These are phyloP conservation scores for Calonectria crousiana DNA, from an alignment of 2,329 filamentous ascomycete species.

Conservation along the genomic window DNA sequence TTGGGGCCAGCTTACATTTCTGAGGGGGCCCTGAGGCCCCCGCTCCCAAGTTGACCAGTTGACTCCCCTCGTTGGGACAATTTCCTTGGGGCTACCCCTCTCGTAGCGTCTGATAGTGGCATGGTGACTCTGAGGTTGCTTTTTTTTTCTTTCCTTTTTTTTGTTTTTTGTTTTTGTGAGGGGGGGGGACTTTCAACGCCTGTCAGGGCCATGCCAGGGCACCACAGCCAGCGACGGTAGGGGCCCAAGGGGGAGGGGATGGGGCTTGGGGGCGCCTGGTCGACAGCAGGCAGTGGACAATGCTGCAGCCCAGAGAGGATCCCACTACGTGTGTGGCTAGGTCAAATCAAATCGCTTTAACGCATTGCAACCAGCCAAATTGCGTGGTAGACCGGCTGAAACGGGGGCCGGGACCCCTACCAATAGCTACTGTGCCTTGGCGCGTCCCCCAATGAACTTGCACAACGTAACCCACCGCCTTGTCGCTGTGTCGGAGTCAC, in stretches of 20 bases:
- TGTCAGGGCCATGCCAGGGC: slow-evolving; percentile 10
- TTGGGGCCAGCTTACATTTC: slow-evolving; percentile 1
- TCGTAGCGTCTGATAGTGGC: not conserved
- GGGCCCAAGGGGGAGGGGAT: not conserved
- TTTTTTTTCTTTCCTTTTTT: not conserved
- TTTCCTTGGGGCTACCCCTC: not conserved
- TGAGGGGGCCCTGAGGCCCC: not conserved
- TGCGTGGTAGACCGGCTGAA: slow-evolving; percentile 21
- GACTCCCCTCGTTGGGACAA: not conserved
- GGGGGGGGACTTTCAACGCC: not conserved
- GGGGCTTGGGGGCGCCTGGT: not conserved
- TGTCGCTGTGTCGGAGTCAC: slow-evolving; percentile 21
- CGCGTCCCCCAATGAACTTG: slow-evolving; percentile 40
- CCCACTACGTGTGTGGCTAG: not conserved
- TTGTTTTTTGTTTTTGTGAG: too few species aligned
- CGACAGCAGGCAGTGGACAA: slow-evolving; percentile 1
- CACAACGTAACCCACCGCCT: slow-evolving; percentile 37
- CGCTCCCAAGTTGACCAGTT: not conserved
- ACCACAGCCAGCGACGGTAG: not conserved
- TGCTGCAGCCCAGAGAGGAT: not conserved
- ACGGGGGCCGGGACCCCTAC: slow-evolving; percentile 13
- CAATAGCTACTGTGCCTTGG: slow-evolving; percentile 27
- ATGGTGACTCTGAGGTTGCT: not conserved
- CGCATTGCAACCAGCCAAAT: slow-evolving; percentile 19
- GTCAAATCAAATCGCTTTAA: slow-evolving; percentile 11